A percentile compares a stretch with the other conserved stretches of the same genome.
These are phyloP conservation scores for Marasmius tenuissimus DNA, from an alignment of 1,284 basidiomycete species.

Conservation along the genomic window DNA sequence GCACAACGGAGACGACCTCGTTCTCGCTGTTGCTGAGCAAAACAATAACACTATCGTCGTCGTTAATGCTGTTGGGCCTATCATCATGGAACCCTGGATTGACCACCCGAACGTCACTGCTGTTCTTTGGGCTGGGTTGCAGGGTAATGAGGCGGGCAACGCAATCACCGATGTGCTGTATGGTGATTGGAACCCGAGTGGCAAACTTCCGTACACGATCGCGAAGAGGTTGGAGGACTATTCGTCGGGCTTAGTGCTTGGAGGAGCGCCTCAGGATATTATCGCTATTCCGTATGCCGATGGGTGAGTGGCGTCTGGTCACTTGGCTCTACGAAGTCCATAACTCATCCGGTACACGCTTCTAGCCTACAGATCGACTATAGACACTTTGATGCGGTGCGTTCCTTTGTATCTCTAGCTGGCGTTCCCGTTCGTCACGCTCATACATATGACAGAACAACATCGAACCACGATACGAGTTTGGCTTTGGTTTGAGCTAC, in stretches of 20 bases:
- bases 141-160: conserved; percentile 66
- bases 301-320: conserved; percentile 21
- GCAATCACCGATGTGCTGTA: conserved; percentile 52
- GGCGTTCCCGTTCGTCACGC: conserved; percentile 16
- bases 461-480: conserved; percentile 60
- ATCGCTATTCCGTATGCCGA: conserved; percentile 36
- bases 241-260: conserved; percentile 32
- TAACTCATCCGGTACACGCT: neutral
- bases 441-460: conserved; percentile 23
- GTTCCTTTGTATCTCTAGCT: conserved; percentile 49
- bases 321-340: neutral
- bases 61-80: conserved; percentile 49
- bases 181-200: conserved; percentile 53
- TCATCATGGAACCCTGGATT: conserved; percentile 51
- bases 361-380: conserved; percentile 12
- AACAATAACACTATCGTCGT: conserved; percentile 58
- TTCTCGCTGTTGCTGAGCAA: conserved; percentile 25
- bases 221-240: conserved; percentile 54
- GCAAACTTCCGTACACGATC: conserved; percentile 57
- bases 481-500: conserved; percentile 63
- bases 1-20: conserved; percentile 43
- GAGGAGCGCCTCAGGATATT: conserved; percentile 23
- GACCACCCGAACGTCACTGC: conserved; percentile 51
- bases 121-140: conserved; percentile 47
- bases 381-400: conserved; percentile 10